A percentile compares a stretch with the other conserved stretches of the same genome.
Conservation (phyloP, 148 eudicot species). For the Spergularia bocconei region DNA sequence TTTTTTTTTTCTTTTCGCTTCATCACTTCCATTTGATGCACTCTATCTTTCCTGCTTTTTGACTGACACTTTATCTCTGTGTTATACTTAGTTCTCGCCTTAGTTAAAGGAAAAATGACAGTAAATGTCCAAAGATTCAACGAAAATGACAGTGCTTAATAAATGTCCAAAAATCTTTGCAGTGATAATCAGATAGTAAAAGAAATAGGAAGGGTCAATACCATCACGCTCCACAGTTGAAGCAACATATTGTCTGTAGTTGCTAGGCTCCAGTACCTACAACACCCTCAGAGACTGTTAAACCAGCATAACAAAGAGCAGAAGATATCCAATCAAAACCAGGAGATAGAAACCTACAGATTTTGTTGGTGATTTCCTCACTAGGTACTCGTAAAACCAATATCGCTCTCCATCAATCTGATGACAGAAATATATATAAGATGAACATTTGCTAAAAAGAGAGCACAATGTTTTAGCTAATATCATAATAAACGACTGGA, state of each 20-base stretch:
- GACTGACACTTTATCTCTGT: too few relatives aligned
- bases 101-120: not conserved
- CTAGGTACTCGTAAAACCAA: slow-evolving; percentile 92
- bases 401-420: slow-evolving; percentile 86
- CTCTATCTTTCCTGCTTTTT: too few relatives aligned
- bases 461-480: not conserved
- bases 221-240: slow-evolving; percentile 92
- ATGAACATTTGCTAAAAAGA: slow-evolving; percentile 1
- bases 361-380: slow-evolving; percentile 91
- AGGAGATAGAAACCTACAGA: slow-evolving; percentile 43
- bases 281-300: slow-evolving; percentile 17
- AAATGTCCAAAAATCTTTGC: not conserved
- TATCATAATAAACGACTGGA: not conserved
- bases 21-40: too few relatives aligned
- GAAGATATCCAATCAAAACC: not conserved
- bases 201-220: slow-evolving; percentile 20
- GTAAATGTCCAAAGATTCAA: not conserved
- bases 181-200: not conserved
- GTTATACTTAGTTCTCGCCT: too few relatives aligned
- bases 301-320: slow-evolving; percentile 4
- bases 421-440: slow-evolving; percentile 16
- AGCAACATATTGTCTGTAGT: slow-evolving; percentile 72
- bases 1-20: not conserved
- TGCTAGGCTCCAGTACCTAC: slow-evolving; percentile 66
- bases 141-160: not conserved